Evolutionary conservation across 148 eudicot species (phyloP), one percentile per base, ranked within the genome.

Genomic region (Chenopodium berlandieri): DNA sequence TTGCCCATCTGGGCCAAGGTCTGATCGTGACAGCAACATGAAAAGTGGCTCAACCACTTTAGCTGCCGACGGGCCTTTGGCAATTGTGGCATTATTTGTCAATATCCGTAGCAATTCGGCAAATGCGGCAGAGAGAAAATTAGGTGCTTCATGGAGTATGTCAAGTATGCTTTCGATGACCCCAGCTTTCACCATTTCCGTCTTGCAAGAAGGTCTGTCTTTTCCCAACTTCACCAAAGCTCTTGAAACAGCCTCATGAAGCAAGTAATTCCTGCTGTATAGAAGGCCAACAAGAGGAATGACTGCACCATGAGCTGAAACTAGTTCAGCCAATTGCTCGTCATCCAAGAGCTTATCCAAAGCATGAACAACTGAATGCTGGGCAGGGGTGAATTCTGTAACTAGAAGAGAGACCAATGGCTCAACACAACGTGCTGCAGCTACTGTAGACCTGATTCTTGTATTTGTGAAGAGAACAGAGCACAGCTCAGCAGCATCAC

Each of bases 161-260:
- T 94, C 99, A 73, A 96, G 97, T 60, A 92, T 84, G 77, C 95
- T 82, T 84, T 96, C 99, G 74, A 92, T 92, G 27, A 92, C 93
- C 73, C 99, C 97, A 83, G 95, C 91, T 90, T 91, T 94, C 78
- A 96, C 99, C 98, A 94, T 96, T 82, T 96, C 99, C 90, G 88
- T 91, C 92, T 96, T 96, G 84, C 97, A 94, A 68, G 97, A 84
- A 78, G 99, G 99, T 83, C 97, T 91, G 81, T 96, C 98, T 87
- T 96, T 96, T 52, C 99, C 99, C 85, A 96, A 87, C 83, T 96
- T 96, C 78, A 96, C 99, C 85, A 96, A 90, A 83, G 99, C 99
- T 87, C 95, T 88, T 66, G 98, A 96, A 76, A 90, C 89, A 85
- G 97, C 94, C 83, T 94, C 99, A 65, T 94, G 94, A 84, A 96